Evolutionary conservation across 73 alveolate species (phyloP).

Genomic region (Paraurostyla sp.): DNA sequence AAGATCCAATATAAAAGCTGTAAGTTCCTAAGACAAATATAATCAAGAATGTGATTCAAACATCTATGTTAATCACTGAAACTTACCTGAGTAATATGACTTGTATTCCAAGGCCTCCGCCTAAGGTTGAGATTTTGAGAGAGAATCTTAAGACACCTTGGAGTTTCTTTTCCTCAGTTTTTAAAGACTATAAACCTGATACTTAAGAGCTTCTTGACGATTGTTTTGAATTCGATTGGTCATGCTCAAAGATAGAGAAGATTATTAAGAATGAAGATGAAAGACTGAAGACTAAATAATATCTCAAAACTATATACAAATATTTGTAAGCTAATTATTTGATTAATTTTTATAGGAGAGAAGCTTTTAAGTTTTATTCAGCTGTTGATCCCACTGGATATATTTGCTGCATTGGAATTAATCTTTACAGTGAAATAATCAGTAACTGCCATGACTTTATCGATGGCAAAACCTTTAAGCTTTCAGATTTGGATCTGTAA

Average conservation of each 20-base stretch:
- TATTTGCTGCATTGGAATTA: constrained; percentile 75
- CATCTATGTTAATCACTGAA: background rate
- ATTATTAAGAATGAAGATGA: constrained; percentile 75
- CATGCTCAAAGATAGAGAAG: constrained; percentile 69
- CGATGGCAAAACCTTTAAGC: constrained; percentile 67
- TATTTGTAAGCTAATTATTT: background rate
- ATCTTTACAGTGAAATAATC: constrained; percentile 70
- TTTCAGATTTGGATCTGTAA: constrained; percentile 65
- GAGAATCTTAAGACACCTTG: constrained; percentile 77
- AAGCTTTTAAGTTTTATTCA: constrained; percentile 77
- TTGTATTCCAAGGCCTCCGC: constrained; percentile 28
- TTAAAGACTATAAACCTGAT: constrained; percentile 82
- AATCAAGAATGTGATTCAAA: constrained; percentile 58
- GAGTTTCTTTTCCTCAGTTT: constrained; percentile 79
- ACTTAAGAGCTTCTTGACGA: constrained; percentile 63
- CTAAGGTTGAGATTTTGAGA: constrained; percentile 51
- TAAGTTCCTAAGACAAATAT: constrained; percentile 68
- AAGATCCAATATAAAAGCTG: background rate
- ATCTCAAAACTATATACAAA: constrained; percentile 64
- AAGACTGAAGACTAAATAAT: constrained; percentile 14
- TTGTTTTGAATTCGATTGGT: constrained; percentile 89
- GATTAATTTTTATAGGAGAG: constrained; percentile 25
- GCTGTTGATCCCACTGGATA: constrained; percentile 76
- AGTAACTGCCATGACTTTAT: constrained; percentile 56
- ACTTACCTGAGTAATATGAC: constrained; percentile 17